Evolutionary conservation across 257 asterid genomes (phyloP).

Genomic region (Craterostigma plantagineum): DNA sequence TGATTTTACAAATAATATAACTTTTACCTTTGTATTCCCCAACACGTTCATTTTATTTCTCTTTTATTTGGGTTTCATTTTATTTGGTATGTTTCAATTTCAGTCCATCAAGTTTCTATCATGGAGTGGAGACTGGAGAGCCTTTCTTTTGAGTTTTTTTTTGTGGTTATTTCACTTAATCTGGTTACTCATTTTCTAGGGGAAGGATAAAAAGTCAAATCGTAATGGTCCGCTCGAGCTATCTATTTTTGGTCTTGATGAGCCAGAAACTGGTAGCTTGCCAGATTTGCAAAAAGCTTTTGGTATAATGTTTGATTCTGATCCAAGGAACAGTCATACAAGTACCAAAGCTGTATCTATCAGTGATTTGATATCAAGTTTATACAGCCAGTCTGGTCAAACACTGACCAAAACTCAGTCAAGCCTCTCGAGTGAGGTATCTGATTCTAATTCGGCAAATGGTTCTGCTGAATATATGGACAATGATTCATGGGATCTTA

Average conservation of each 20-base stretch:
- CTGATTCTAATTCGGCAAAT: slow-evolving; percentile 16
- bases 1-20: not conserved
- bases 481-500: slow-evolving; percentile 38
- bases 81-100: not conserved
- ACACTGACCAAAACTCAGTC: slow-evolving; percentile 15
- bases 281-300: slow-evolving; percentile 25
- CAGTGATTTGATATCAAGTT: slow-evolving; percentile 43
- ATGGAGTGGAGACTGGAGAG: not conserved
- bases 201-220: slow-evolving; percentile 17
- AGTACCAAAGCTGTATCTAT: slow-evolving; percentile 20
- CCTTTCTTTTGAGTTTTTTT: slow-evolving; percentile 6
- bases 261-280: slow-evolving; percentile 27
- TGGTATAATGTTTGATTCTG: slow-evolving; percentile 19
- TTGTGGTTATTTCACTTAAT: slow-evolving; percentile 5
- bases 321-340: slow-evolving; percentile 20
- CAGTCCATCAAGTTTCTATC: slow-evolving; percentile 1
- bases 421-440: slow-evolving; percentile 14
- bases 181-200: slow-evolving; percentile 21
- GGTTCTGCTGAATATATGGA: slow-evolving; percentile 25
- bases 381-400: slow-evolving; percentile 38
- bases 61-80: no score
- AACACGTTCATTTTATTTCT: no score
- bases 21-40: not conserved
- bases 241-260: slow-evolving; percentile 52
- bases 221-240: slow-evolving; percentile 37